Evolutionary conservation across 352 stramenopile genomes (phyloP), one percentile per base, ranked within the genome.

Genomic region (Globisporangium ultimum): DNA sequence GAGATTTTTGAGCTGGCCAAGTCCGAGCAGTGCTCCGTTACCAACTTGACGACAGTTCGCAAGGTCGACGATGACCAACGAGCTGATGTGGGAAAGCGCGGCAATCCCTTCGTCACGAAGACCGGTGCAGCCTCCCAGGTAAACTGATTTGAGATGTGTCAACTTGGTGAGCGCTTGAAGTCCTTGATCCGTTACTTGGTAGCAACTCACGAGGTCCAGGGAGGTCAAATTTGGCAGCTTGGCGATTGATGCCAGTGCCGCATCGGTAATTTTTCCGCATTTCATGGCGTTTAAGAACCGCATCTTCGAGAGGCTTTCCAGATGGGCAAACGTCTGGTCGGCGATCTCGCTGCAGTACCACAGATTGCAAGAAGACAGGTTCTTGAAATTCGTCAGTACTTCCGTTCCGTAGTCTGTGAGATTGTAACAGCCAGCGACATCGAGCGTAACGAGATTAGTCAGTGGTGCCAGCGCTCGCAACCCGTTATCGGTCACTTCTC

Each of bases 301-400:
- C 70, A 90, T 78, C 42, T 84, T 83, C 9, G 58, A 64, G 2
- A 89, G 68, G 20, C 56, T 42, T 41, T 78, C 62, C 49, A 93
- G 70, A 57, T 89, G 68, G 21, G 40, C 56, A 20, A 93, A 85
- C 22, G 84, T 90, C 5, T 61, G 55, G 53, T 88, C 79, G 11
- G 68, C 66, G n/a, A 93, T 80, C 65, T 91, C 83, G 54, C 78
- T 89, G 64, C 84, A 93, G 65, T 93, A 93, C 81, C 84, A 93
- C 18, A 93, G 53, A 36, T 91, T 93, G 60, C 73, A 87, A 1
- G 77, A 89, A 24, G 76, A 73, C 28, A 93, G 60, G n/a, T 70
- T 58, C 6, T 63, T 58, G 55, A 90, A 91, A 52, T 75, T 72
- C 13, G 47, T 49, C 12, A 93, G 59, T 52, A 93, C 81, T 34